Evolutionary conservation across 352 stramenopile species (phyloP).

Genomic region (Phytophthora kernoviae): DNA sequence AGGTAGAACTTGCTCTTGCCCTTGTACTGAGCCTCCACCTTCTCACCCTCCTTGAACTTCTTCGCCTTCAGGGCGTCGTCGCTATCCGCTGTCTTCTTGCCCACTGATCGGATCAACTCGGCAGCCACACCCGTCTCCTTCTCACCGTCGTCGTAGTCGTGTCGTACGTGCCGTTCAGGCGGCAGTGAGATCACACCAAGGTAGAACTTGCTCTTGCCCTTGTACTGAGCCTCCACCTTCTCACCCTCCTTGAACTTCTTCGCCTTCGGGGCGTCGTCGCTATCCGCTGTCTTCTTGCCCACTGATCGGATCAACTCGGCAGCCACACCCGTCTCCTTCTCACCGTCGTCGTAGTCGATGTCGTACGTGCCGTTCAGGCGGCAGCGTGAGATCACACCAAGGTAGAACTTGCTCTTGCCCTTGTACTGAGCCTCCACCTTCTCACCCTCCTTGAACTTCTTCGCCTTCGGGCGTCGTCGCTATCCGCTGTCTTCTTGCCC

Average conservation of each 20-base stretch:
- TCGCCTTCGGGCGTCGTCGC: conserved; percentile 18
- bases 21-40: conserved; percentile 23
- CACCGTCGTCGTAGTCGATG: conserved; percentile 20
- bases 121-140: conserved; percentile 21
- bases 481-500: conserved; percentile 14
- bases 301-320: conserved; percentile 14
- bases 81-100: conserved; percentile 15
- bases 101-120: conserved; percentile 13
- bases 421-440: conserved; percentile 23
- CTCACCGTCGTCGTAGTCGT: conserved; percentile 21
- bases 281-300: conserved; percentile 15
- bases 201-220: conserved; percentile 23
- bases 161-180: conserved; percentile 20
- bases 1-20: conserved; percentile 21
- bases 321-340: conserved; percentile 21
- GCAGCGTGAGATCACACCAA: conserved; percentile 17
- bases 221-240: conserved; percentile 22
- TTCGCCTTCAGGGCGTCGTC: conserved; percentile 17
- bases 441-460: conserved; percentile 22
- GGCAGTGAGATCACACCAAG: conserved; percentile 16
- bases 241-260: conserved; percentile 23
- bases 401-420: conserved; percentile 23
- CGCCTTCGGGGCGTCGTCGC: conserved; percentile 17
- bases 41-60: conserved; percentile 22
- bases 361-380: conserved; percentile 20